Base-by-base conservation (phyloP, 202 grass and related monocot species). In the Zoysia matrella region DNA sequence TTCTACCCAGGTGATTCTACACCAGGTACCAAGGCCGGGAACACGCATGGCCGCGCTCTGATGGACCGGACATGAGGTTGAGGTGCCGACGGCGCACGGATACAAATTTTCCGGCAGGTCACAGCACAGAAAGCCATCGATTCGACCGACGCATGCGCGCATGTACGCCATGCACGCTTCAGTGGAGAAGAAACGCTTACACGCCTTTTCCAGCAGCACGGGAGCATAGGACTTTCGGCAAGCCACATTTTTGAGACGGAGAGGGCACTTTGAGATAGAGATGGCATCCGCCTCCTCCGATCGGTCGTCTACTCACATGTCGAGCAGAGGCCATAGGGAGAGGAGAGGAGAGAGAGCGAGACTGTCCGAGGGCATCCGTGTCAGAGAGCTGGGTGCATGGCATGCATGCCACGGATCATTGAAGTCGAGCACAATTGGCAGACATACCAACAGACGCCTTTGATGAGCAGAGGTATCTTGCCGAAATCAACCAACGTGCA, bases 161-260 rank as follows among this genome's bases (percentile, higher is more conserved):
- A 30, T 30, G 22, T 30, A 30, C 22, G 11, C 66, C 72, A 50
- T 52, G 82, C 65, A 60, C 46, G 56, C 71, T 63, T 74, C 60
- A 68, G 44, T 83, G 80, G 69, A 41, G 74, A 79, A 30, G 22
- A 76, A 43, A 47, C 72, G 77, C 65, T 85, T 85, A 72, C 79
- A 65, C 75, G 55, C 57, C 84, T 90, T 90, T 86, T 80, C 51
- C 71, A 76, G 84, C 80, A 67, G 22, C 22, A 30, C 22, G 80
- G 84, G 75, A 83, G 83, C 88, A 90, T 56, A 60, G 47, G 57
- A 86, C 88, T 90, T 90, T 90, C 79, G 74, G 47, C 62, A 47
- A 39, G 56, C 64, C 48, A 53, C 15, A 12, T 83, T 83, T 87
- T 80, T 55, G 64, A 30, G 22, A 30, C 45, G 4, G 45, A 46